These are phyloP conservation scores for Ceratopteris richardii DNA, from an alignment of 75 land plant species.

Conservation along the genomic window DNA sequence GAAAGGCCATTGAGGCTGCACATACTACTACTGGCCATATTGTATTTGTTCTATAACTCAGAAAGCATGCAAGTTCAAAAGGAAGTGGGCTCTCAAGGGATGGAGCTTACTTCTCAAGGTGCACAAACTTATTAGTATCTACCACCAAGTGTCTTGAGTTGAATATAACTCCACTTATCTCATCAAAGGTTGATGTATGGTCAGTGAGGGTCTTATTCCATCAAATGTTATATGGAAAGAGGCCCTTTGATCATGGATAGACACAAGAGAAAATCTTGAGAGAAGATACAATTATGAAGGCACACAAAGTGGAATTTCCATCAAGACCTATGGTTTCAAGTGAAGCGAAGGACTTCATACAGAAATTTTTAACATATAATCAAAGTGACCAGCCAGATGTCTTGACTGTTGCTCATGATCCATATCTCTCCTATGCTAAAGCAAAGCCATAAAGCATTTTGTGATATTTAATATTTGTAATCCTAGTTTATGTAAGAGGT, in stretches of 20 bases:
- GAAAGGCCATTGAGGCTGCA: too few species aligned
- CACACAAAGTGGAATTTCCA: slow-evolving; percentile 91
- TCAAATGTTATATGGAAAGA: slow-evolving; percentile 93
- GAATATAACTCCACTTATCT: slow-evolving; percentile 80
- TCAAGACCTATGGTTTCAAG: slow-evolving; percentile 75
- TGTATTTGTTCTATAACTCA: too few species aligned
- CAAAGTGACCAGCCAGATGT: slow-evolving; percentile 96
- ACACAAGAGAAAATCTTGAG: slow-evolving; percentile 85
- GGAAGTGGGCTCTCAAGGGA: slow-evolving; percentile 97
- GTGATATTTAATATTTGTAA: too few species aligned
- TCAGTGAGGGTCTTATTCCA: slow-evolving; percentile 85
- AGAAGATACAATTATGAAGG: slow-evolving; percentile 92
- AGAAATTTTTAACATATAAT: slow-evolving; percentile 78
- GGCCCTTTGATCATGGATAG: slow-evolving; percentile 96
- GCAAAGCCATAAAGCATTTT: slow-evolving; percentile 29
- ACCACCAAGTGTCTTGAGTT: slow-evolving; percentile 97
- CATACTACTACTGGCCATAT: too few species aligned
- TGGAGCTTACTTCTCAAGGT: slow-evolving; percentile 98
- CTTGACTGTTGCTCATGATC: slow-evolving; percentile 78
- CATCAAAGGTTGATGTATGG: slow-evolving; percentile 99
- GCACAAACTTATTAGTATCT: slow-evolving; percentile 98
- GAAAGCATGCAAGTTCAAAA: too few species aligned
- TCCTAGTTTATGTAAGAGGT: too few species aligned
- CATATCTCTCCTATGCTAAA: slow-evolving; percentile 71
- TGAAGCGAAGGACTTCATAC: slow-evolving; percentile 94